Conservation (phyloP, 2,329 filamentous ascomycete species). For the Fusarium mundagurra region DNA sequence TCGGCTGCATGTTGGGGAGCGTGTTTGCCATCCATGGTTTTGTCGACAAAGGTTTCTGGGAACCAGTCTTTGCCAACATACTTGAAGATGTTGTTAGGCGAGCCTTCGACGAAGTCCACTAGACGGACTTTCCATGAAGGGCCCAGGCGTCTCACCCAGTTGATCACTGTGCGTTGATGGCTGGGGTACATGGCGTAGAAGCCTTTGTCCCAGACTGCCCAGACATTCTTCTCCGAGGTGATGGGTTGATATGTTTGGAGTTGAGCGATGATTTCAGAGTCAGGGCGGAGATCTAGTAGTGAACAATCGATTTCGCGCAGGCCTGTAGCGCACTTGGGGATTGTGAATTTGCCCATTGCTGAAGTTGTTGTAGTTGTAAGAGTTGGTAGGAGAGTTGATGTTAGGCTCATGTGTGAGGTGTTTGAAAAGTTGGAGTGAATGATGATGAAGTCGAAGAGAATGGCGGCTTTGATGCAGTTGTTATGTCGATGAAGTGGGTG, state of each 20-base stretch:
- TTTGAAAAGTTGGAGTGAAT: no score
- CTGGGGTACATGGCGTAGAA: conserved; percentile 49
- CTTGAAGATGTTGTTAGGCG: conserved; percentile 51
- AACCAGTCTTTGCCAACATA: conserved; percentile 46
- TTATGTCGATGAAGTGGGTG: neutral
- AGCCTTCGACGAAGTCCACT: conserved; percentile 49
- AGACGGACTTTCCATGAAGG: conserved; percentile 54
- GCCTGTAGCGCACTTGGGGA: conserved; percentile 7
- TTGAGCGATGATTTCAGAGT: conserved; percentile 45
- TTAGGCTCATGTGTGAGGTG: neutral
- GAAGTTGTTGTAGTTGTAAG: neutral
- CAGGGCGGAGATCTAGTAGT: conserved; percentile 42
- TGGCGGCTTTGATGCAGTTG: accelerated
- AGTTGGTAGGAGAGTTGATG: neutral
- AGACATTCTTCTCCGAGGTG: conserved; percentile 55
- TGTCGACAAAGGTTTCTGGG: conserved; percentile 34
- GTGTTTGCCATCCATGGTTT: conserved; percentile 53
- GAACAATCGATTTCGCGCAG: conserved; percentile 7
- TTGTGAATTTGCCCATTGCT: conserved; percentile 14
- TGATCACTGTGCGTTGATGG: conserved; percentile 50
- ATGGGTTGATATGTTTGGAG: conserved; percentile 45
- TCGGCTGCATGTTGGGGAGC: conserved; percentile 58
- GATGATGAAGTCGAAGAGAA: neutral
- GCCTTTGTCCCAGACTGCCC: conserved; percentile 57
- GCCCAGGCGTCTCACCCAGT: conserved; percentile 55